phyloP scores from a whole-genome alignment of 352 stramenopile species.

The Phytophthora sansomeana region DNA sequence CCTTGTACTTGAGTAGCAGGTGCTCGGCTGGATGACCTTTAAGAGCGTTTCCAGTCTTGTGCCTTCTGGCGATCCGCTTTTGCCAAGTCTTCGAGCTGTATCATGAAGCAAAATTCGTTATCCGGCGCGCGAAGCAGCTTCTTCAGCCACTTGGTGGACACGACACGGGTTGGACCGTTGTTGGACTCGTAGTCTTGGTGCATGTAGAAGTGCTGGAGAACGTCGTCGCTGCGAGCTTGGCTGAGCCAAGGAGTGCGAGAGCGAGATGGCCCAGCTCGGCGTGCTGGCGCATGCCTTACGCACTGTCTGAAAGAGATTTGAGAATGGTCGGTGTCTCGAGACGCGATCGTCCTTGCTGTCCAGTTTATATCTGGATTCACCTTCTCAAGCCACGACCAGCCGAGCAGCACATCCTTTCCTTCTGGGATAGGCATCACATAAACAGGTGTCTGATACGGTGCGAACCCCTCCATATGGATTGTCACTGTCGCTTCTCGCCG shows the following conservation, averaged over 20 bases:
- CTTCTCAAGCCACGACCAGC: background rate
- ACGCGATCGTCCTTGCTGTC: background rate
- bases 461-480: conserved; percentile 1
- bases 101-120: conserved; percentile 24
- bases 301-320: conserved; percentile 5
- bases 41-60: background rate
- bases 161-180: background rate
- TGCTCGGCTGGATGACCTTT: background rate
- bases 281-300: background rate
- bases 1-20: background rate
- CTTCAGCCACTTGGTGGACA: conserved; percentile 2
- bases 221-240: background rate
- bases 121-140: background rate
- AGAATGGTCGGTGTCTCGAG: background rate
- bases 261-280: background rate
- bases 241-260: no score
- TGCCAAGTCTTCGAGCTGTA: background rate
- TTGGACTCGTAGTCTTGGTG: background rate
- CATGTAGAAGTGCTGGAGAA: background rate
- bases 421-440: conserved; percentile 14
- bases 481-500: background rate
- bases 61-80: background rate
- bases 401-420: conserved; percentile 1
- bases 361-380: conserved; percentile 15
- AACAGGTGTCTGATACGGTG: background rate